Evolutionary conservation across 73 alveolate species (phyloP), one percentile per base, ranked within the genome.

Genomic region (Paramecium bursaria): DNA sequence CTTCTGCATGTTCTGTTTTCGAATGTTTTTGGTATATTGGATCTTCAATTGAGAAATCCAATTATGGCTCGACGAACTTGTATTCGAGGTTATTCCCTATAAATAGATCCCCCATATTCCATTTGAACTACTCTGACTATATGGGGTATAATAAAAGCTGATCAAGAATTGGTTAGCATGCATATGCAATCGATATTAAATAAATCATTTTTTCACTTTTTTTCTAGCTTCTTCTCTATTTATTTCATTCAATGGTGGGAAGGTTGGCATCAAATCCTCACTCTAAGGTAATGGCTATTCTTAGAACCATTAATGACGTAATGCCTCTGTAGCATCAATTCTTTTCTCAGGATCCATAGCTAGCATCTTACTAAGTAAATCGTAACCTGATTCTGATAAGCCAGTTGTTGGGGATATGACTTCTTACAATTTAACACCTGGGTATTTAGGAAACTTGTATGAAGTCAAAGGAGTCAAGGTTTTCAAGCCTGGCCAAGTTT

Each of bases 401-500:
- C 17, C 30, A 21, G 25, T 53, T n/a, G 48, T 47, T 17, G n/a
- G n/a, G n/a, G n/a, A n/a, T n/a, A n/a, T n/a, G n/a, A n/a, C 46
- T 39, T 42, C 13, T 17, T 13, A 61, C 4, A 31, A 15, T 4
- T 33, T 61, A 9, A 14, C 21, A 15, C 44, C 55, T 6, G 53
- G 44, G 15, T 60, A 33, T 10, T 30, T 60, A 0, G 79, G 53
- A 15, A 60, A 31, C 7, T n/a, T n/a, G n/a, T n/a, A n/a, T n/a
- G 30, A 31, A 21, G 54, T 1, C 31, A 60, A 60, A 31, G 26
- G 79, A 54, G 53, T 53, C 5, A 53, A 53, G 14, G 19, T 61
- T 9, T 53, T 76, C 30, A 57, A 52, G 13, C 95, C 97, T 4
- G 95, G 97, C 98, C 97, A 96, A 75, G 91, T 86, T 33, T 90